Percentiles rank a stretch among this genome's conserved stretches.
phyloP scores from a whole-genome alignment of 2,329 filamentous ascomycete genomes.

The Lithohypha guttulata region DNA sequence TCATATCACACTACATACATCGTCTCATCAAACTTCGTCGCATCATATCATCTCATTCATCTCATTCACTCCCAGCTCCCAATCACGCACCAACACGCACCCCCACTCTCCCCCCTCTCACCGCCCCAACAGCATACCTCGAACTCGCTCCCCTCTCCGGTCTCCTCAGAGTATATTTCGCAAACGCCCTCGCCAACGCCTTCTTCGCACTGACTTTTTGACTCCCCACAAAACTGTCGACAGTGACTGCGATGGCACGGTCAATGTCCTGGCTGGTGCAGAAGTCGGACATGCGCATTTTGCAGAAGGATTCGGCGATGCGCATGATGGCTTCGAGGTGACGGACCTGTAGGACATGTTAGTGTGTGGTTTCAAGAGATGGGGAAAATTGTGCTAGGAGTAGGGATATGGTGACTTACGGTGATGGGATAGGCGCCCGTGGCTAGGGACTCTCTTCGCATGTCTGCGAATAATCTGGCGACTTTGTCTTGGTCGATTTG shows the following conservation, averaged over 20 bases:
- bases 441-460: slow-evolving; percentile 82
- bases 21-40: too few species aligned
- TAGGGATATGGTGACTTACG: slow-evolving; percentile 52
- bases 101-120: not conserved
- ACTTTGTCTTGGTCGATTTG: slow-evolving; percentile 98
- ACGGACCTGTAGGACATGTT: slow-evolving; percentile 55
- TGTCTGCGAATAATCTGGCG: slow-evolving; percentile 85
- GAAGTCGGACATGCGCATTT: slow-evolving; percentile 97
- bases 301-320: slow-evolving; percentile 86
- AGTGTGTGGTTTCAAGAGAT: slow-evolving; percentile 12
- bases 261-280: slow-evolving; percentile 85
- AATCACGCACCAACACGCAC: not conserved
- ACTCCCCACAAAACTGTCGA: slow-evolving; percentile 89
- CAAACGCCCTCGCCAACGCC: slow-evolving; percentile 83
- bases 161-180: slow-evolving; percentile 57
- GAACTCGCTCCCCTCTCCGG: slow-evolving; percentile 11
- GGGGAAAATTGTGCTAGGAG: not conserved
- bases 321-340: slow-evolving; percentile 97
- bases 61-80: too few species aligned
- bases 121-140: not conserved
- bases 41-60: not conserved
- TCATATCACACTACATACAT: too few species aligned
- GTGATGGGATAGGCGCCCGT: slow-evolving; percentile 97
- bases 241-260: slow-evolving; percentile 89
- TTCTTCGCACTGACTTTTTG: slow-evolving; percentile 98